phyloP scores from a whole-genome alignment of 306 rosid species.

The Malus sieversii region DNA sequence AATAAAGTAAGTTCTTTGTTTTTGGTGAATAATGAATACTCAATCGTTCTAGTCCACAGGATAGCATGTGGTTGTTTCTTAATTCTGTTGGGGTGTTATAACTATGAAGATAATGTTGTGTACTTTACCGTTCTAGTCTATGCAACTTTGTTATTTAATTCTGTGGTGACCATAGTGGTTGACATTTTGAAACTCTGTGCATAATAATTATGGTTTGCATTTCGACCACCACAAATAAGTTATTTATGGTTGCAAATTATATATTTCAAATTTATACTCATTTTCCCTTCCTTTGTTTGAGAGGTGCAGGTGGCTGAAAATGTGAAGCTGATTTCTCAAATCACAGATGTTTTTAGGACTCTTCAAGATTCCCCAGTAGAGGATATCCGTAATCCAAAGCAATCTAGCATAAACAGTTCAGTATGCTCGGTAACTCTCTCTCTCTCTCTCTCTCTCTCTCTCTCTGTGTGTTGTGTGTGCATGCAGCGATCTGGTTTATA shows the following conservation, averaged over 20 bases:
- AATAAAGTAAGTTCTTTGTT: slow-evolving; percentile 48
- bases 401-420: slow-evolving; percentile 35
- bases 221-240: not conserved
- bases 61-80: not conserved
- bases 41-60: not conserved
- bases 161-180: not conserved
- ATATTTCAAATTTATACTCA: slow-evolving; percentile 12
- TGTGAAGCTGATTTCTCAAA: slow-evolving; percentile 45
- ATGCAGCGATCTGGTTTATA: not conserved
- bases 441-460: slow-evolving; percentile 6
- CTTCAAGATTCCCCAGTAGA: slow-evolving; percentile 45
- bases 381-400: slow-evolving; percentile 33
- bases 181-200: not conserved
- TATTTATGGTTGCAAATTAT: slow-evolving; percentile 2
- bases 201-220: not conserved
- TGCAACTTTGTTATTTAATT: not conserved
- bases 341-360: slow-evolving; percentile 55
- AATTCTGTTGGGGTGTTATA: not conserved
- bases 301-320: slow-evolving; percentile 69
- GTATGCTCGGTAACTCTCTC: slow-evolving; percentile 45
- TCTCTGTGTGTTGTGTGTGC: not conserved
- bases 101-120: not conserved
- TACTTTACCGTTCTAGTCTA: not conserved
- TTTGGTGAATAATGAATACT: slow-evolving; percentile 12
- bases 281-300: slow-evolving; percentile 12